These are phyloP conservation scores for Cryptococcus sp. DNA, from an alignment of 1,284 basidiomycete species.

Conservation along the genomic window DNA sequence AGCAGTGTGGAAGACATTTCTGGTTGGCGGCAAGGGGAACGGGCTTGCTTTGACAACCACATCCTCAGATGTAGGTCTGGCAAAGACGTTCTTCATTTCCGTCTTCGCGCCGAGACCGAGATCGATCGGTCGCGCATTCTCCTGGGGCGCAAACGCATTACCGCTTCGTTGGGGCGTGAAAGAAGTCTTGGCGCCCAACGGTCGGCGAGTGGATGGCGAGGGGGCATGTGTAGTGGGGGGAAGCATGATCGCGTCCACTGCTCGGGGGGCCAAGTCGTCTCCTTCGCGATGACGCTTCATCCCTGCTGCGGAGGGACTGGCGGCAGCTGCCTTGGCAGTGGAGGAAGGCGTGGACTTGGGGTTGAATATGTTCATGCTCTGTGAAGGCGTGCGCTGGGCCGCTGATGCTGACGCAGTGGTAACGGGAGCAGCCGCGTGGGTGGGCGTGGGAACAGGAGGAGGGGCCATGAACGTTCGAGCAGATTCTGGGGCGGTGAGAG, in stretches of 20 bases:
- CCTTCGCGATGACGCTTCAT: slow-evolving; percentile 24
- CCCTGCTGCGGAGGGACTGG: neutral
- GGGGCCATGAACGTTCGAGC: slow-evolving; percentile 2
- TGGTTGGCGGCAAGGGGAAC: slow-evolving; percentile 19
- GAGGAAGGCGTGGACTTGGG: slow-evolving; percentile 11
- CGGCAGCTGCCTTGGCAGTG: neutral
- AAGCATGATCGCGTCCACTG: slow-evolving; percentile 31
- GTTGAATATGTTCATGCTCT: slow-evolving; percentile 15
- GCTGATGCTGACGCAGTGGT: neutral
- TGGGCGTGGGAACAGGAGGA: slow-evolving; percentile 6
- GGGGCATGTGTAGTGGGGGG: slow-evolving; percentile 5
- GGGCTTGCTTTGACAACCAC: neutral
- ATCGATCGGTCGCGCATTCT: neutral
- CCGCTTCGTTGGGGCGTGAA: slow-evolving; percentile 18
- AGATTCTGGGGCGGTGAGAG: neutral
- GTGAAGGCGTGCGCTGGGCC: slow-evolving; percentile 12
- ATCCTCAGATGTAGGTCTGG: neutral
- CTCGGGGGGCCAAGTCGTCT: slow-evolving; percentile 12
- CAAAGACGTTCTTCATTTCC: slow-evolving; percentile 9
- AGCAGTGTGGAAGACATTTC: slow-evolving; percentile 12
- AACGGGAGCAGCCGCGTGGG: neutral
- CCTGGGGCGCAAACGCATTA: slow-evolving; percentile 13
- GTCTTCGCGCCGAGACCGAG: neutral
- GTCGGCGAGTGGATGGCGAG: slow-evolving; percentile 4
- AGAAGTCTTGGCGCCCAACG: slow-evolving; percentile 3